Percentiles rank a stretch among this genome's conserved stretches.
Evolutionary conservation across 2,329 filamentous ascomycete species (phyloP).

Genomic region (Zalaria sp.): DNA sequence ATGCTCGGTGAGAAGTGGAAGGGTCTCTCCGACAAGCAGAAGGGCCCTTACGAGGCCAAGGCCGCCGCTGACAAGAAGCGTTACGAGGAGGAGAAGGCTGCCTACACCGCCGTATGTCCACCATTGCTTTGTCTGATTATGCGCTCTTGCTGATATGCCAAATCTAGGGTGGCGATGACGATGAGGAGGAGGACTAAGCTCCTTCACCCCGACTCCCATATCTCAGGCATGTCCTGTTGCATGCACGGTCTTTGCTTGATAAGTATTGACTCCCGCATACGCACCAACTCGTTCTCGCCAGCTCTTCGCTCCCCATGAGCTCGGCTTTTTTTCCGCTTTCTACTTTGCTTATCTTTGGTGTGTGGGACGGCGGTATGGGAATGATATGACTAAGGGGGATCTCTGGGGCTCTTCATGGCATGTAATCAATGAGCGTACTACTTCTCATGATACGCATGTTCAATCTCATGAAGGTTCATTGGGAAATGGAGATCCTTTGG

Average conservation of each 20-base stretch:
- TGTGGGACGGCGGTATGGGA: background rate
- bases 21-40: constrained; percentile 85
- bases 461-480: too few species aligned
- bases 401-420: too few species aligned
- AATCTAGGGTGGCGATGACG: constrained; percentile 17
- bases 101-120: constrained; percentile 60
- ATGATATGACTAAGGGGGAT: too few species aligned
- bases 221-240: constrained; percentile 4
- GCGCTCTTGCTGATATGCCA: constrained; percentile 1
- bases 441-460: too few species aligned
- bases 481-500: too few species aligned
- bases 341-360: constrained; percentile 1
- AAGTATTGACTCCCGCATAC: too few species aligned
- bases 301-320: background rate
- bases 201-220: constrained; percentile 1
- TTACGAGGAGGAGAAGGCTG: constrained; percentile 95
- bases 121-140: background rate
- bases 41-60: constrained; percentile 89
- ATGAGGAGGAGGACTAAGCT: constrained; percentile 22
- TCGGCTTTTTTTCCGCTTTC: constrained; percentile 1
- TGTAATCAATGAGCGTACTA: too few species aligned
- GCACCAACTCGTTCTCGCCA: background rate
- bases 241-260: constrained; percentile 4
- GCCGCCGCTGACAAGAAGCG: constrained; percentile 96
- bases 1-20: constrained; percentile 98